These are phyloP conservation scores for Mortierella sp. DNA, from an alignment of 371 early-diverging fungal genomes.

Conservation along the genomic window DNA sequence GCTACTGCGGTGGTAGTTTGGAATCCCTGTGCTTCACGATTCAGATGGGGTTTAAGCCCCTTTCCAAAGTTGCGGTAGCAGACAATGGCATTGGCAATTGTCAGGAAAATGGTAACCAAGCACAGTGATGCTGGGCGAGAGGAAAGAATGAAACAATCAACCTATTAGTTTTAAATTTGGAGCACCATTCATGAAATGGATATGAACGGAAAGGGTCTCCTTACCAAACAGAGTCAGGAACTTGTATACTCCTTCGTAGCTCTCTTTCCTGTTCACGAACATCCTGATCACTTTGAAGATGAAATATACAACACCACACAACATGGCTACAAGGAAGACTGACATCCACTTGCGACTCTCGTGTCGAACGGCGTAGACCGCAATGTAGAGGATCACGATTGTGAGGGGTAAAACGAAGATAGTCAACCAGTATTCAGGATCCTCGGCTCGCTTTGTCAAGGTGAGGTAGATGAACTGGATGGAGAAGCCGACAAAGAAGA, in stretches of 20 bases:
- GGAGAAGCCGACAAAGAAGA: slow-evolving; percentile 88
- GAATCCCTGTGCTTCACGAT: slow-evolving; percentile 9
- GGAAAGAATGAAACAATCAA: not conserved
- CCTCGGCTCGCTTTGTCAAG: slow-evolving; percentile 56
- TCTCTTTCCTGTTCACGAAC: slow-evolving; percentile 69
- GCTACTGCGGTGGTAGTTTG: slow-evolving; percentile 14
- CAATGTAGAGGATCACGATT: slow-evolving; percentile 73
- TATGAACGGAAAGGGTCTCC: not conserved
- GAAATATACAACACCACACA: slow-evolving; percentile 83
- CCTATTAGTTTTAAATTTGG: no score
- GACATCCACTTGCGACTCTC: slow-evolving; percentile 73
- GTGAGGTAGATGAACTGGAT: slow-evolving; percentile 88
- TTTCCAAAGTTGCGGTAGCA: slow-evolving; percentile 86
- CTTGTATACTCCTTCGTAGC: slow-evolving; percentile 71
- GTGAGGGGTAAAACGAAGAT: slow-evolving; percentile 80
- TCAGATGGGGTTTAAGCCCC: slow-evolving; percentile 70
- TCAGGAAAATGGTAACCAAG: slow-evolving; percentile 72
- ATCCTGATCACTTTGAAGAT: slow-evolving; percentile 87
- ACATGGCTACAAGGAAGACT: slow-evolving; percentile 74
- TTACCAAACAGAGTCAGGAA: slow-evolving; percentile 92
- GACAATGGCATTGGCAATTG: slow-evolving; percentile 72
- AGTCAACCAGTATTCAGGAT: slow-evolving; percentile 78
- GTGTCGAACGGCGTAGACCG: slow-evolving; percentile 80
- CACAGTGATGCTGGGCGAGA: slow-evolving; percentile 68
- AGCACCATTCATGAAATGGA: no score